A percentile compares a stretch with the other conserved stretches of the same genome.
Evolutionary conservation across 441 rosid species (phyloP).

Genomic region (Manihot esculenta): DNA sequence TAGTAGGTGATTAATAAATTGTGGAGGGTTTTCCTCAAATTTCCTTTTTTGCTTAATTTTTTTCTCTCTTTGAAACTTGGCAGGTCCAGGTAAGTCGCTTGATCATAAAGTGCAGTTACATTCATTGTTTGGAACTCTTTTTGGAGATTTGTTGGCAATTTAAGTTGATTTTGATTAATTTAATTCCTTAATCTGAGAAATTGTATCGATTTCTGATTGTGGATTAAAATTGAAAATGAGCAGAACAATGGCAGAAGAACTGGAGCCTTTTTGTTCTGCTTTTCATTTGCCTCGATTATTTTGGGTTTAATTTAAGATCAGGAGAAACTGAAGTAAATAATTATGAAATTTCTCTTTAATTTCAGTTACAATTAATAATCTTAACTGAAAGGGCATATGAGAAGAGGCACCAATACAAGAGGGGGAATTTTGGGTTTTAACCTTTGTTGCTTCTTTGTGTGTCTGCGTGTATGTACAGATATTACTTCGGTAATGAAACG

Average conservation of each 20-base stretch:
- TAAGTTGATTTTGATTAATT: neutral
- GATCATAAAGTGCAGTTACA: too few species aligned
- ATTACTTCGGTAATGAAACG: neutral
- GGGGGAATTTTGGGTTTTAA: too few species aligned
- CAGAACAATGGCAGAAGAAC: neutral
- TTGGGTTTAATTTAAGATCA: neutral
- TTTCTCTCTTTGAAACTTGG: neutral
- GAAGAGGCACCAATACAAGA: too few species aligned
- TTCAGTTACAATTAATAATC: too few species aligned
- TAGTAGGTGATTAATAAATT: neutral
- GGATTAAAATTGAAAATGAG: neutral
- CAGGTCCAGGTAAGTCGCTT: neutral
- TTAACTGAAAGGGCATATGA: too few species aligned
- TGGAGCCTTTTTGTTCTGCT: neutral
- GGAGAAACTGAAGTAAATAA: neutral
- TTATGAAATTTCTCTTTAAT: neutral
- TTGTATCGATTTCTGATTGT: too few species aligned
- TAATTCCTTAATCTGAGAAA: neutral
- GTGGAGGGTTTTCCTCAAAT: neutral
- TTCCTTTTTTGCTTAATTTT: neutral
- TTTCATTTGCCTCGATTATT: neutral
- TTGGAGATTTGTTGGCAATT: neutral
- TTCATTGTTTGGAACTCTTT: neutral
- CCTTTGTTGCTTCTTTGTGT: neutral
- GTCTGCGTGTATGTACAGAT: too few species aligned